These are phyloP conservation scores for Daldinia grandis DNA, from an alignment of 495 filamentous ascomycete genomes.

Conservation along the genomic window DNA sequence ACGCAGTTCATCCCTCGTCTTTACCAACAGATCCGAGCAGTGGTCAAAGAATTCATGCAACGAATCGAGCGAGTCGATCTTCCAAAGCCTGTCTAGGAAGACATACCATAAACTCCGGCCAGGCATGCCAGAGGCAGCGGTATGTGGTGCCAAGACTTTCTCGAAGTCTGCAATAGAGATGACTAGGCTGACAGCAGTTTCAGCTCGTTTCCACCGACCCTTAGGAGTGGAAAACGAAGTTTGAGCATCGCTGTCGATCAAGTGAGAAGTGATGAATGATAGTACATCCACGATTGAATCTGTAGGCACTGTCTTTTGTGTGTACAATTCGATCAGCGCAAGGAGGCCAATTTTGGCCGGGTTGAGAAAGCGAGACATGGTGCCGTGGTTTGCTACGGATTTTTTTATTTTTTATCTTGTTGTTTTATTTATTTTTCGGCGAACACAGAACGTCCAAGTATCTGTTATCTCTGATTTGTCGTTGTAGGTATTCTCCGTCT, in stretches of 20 bases:
- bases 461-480: constrained; percentile 1
- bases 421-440: too few species aligned
- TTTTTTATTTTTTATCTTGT: background rate
- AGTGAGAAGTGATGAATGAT: constrained; percentile 80
- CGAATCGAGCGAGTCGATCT: constrained; percentile 79
- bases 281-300: constrained; percentile 81
- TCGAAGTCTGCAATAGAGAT: constrained; percentile 74
- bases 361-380: constrained; percentile 83
- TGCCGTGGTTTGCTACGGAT: background rate
- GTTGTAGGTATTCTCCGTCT: constrained; percentile 5
- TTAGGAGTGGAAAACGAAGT: constrained; percentile 29
- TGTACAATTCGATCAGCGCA: constrained; percentile 81
- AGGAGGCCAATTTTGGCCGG: constrained; percentile 86
- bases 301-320: constrained; percentile 75
- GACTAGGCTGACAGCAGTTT: constrained; percentile 58
- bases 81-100: constrained; percentile 85
- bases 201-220: constrained; percentile 51
- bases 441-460: background rate
- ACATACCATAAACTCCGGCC: constrained; percentile 86
- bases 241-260: constrained; percentile 60
- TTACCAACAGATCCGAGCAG: constrained; percentile 65
- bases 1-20: constrained; percentile 65
- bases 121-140: constrained; percentile 70
- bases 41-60: constrained; percentile 75
- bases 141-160: constrained; percentile 63